Evolutionary conservation across 1,284 basidiomycete genomes (phyloP).

Genomic region (Irpex sp.): DNA sequence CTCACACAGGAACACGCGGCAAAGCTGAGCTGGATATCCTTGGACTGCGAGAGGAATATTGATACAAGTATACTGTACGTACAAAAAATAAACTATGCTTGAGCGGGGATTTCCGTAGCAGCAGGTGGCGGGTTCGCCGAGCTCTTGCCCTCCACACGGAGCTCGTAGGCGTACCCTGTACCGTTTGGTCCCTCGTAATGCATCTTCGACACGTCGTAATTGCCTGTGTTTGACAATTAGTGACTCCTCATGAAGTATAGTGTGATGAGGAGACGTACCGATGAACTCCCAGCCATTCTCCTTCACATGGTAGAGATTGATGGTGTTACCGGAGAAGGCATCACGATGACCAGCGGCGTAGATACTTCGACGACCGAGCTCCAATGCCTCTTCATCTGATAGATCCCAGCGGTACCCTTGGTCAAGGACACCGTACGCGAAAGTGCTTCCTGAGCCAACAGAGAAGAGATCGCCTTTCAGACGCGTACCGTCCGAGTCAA

Average conservation of each 20-base stretch:
- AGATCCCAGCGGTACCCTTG: slow-evolving; percentile 96
- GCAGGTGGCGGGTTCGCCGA: slow-evolving; percentile 25
- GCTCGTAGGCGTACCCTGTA: slow-evolving; percentile 74
- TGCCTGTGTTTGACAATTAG: slow-evolving; percentile 43
- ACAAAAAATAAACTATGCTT: neutral
- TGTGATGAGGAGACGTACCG: slow-evolving; percentile 44
- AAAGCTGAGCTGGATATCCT: neutral
- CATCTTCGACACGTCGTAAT: slow-evolving; percentile 77
- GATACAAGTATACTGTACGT: slow-evolving; percentile 1
- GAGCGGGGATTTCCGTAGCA: slow-evolving; percentile 1
- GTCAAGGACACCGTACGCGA: slow-evolving; percentile 98
- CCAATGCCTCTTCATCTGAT: slow-evolving; percentile 91
- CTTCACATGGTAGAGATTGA: slow-evolving; percentile 95
- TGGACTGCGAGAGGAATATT: neutral
- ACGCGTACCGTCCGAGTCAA: slow-evolving; percentile 95
- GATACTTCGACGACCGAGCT: slow-evolving; percentile 92
- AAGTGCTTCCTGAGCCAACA: slow-evolving; percentile 97
- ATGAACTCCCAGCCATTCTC: slow-evolving; percentile 94
- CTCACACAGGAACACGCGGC: too few species aligned
- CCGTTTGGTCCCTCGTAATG: slow-evolving; percentile 82
- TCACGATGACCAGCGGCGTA: slow-evolving; percentile 98
- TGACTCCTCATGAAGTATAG: neutral
- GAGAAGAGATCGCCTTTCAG: slow-evolving; percentile 97
- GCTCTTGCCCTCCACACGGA: slow-evolving; percentile 44
- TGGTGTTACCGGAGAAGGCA: slow-evolving; percentile 96